Percentiles rank a stretch among this genome's conserved stretches.
Evolutionary conservation across 2,329 filamentous ascomycete species (phyloP).

Genomic region (Ceratocystis eucalypticola): DNA sequence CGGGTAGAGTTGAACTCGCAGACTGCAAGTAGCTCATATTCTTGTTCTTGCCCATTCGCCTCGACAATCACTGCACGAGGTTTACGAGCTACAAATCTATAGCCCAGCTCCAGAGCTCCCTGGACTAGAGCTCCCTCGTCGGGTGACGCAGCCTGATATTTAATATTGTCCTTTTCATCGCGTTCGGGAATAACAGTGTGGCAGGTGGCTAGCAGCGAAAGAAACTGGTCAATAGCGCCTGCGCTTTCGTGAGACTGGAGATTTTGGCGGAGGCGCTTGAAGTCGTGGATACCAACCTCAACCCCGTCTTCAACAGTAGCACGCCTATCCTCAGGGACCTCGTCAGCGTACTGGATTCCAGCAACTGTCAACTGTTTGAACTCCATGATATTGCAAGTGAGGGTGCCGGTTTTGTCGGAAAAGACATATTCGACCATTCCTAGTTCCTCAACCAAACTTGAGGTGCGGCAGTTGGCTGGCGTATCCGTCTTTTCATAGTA

Average conservation of each 20-base stretch:
- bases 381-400: conserved; percentile 97
- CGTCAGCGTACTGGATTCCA: conserved; percentile 85
- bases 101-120: conserved; percentile 72
- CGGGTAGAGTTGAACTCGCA: conserved; percentile 88
- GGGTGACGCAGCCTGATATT: conserved; percentile 94
- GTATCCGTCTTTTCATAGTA: conserved; percentile 95
- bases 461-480: conserved; percentile 88
- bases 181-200: conserved; percentile 95
- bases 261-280: conserved; percentile 61
- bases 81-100: conserved; percentile 81
- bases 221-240: conserved; percentile 59
- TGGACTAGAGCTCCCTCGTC: conserved; percentile 96
- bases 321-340: conserved; percentile 79
- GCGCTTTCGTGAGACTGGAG: conserved; percentile 41
- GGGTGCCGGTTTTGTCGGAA: conserved; percentile 90
- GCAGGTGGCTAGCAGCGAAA: conserved; percentile 74
- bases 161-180: conserved; percentile 71
- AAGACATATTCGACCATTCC: conserved; percentile 99
- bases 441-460: conserved; percentile 88
- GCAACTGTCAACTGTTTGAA: conserved; percentile 91
- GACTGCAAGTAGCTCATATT: conserved; percentile 89
- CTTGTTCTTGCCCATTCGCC: conserved; percentile 54
- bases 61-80: conserved; percentile 77
- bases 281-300: conserved; percentile 72
- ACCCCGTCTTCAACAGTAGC: conserved; percentile 68